Conservation (phyloP, 2,329 filamentous ascomycete genomes). For the Xylariaceae sp. region DNA sequence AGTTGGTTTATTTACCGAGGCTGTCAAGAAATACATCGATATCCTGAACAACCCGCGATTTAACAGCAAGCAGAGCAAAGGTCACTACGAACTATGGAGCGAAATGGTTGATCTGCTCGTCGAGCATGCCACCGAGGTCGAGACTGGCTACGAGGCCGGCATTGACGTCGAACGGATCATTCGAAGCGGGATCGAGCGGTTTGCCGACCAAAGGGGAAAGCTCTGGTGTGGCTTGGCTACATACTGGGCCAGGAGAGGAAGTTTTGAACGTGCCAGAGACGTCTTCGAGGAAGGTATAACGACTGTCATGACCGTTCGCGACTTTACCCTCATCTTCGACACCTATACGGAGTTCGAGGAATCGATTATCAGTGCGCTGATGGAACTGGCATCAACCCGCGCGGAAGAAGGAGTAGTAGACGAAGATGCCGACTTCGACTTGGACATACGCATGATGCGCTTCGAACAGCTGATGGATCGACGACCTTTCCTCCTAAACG, state of each 20-base stretch:
- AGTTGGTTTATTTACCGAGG: conserved; percentile 85
- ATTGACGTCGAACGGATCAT: conserved; percentile 94
- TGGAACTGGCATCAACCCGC: conserved; percentile 82
- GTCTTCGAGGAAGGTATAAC: conserved; percentile 96
- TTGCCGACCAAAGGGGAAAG: conserved; percentile 92
- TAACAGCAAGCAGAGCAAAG: conserved; percentile 90
- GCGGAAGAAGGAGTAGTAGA: conserved; percentile 80
- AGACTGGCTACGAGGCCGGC: conserved; percentile 78
- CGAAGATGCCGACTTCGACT: conserved; percentile 86
- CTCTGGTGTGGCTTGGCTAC: conserved; percentile 94
- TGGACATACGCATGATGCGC: conserved; percentile 96
- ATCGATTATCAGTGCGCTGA: conserved; percentile 86
- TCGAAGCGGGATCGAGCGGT: conserved; percentile 86
- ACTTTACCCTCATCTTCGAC: conserved; percentile 96
- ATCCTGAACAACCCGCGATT: conserved; percentile 91
- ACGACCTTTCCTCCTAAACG: conserved; percentile 92
- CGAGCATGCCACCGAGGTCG: conserved; percentile 83
- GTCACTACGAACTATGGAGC: conserved; percentile 95
- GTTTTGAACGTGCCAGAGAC: conserved; percentile 91
- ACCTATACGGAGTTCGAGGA: conserved; percentile 97
- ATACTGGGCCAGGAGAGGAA: conserved; percentile 93
- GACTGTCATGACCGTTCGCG: conserved; percentile 97
- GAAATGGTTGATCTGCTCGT: conserved; percentile 97
- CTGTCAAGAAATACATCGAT: conserved; percentile 87
- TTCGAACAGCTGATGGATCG: conserved; percentile 99